These are phyloP conservation scores for Aspergillus fijiensis DNA, from an alignment of 2,329 filamentous ascomycete genomes.

Conservation along the genomic window DNA sequence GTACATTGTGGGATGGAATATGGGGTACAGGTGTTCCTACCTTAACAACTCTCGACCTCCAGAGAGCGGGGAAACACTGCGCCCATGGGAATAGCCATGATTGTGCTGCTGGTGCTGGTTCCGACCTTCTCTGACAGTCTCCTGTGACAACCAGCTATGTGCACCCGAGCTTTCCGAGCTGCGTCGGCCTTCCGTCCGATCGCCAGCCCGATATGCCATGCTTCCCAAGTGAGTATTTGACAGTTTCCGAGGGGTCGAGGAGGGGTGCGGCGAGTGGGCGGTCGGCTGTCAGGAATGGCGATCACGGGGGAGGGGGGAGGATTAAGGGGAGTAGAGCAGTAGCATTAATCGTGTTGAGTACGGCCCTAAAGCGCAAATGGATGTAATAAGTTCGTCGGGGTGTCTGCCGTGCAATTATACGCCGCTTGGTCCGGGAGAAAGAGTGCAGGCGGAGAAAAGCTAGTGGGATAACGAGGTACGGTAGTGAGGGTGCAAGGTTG, in stretches of 20 bases:
- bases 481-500: neutral
- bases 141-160: constrained; percentile 41
- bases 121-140: constrained; percentile 37
- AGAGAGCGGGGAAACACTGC: constrained; percentile 29
- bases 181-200: constrained; percentile 36
- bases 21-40: constrained; percentile 28
- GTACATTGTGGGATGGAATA: neutral
- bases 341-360: constrained; percentile 1
- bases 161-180: constrained; percentile 43
- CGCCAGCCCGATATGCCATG: constrained; percentile 37
- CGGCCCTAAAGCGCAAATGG: neutral
- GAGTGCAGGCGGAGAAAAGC: constrained; percentile 4
- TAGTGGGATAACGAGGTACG: constrained; percentile 8
- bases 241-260: neutral
- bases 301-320: neutral
- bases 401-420: neutral
- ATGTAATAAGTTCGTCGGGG: neutral
- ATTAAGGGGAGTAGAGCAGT: constrained; percentile 3
- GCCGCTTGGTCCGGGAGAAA: neutral
- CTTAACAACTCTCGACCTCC: constrained; percentile 28
- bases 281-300: constrained; percentile 17
- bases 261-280: neutral
- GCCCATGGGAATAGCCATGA: constrained; percentile 25
- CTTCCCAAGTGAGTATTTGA: constrained; percentile 17
- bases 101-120: constrained; percentile 21